Conservation (phyloP, 805 yeast species). For the Nakazawaea ishiwadae region DNA sequence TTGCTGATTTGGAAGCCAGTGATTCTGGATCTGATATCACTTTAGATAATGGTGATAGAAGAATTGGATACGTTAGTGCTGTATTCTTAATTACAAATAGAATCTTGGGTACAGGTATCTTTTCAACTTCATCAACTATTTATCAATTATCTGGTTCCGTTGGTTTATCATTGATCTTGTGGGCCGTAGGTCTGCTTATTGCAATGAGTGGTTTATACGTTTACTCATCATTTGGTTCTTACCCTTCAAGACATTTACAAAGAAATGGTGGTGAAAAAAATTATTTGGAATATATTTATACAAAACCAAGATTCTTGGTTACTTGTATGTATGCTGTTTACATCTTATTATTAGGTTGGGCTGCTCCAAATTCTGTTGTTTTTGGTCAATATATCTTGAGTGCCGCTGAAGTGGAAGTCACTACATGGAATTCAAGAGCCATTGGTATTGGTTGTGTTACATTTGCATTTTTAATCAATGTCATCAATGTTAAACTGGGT, state of each 20-base stretch:
- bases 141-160: slow-evolving; percentile 61
- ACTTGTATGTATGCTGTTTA: slow-evolving; percentile 66
- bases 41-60: slow-evolving; percentile 38
- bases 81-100: slow-evolving; percentile 54
- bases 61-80: slow-evolving; percentile 41
- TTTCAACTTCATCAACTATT: slow-evolving; percentile 62
- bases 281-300: slow-evolving; percentile 67
- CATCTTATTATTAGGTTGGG: slow-evolving; percentile 77
- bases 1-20: neutral
- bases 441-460: slow-evolving; percentile 73
- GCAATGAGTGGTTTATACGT: slow-evolving; percentile 61
- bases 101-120: slow-evolving; percentile 74
- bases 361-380: slow-evolving; percentile 77
- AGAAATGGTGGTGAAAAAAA: slow-evolving; percentile 86
- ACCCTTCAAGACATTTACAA: slow-evolving; percentile 43
- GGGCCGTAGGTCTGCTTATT: slow-evolving; percentile 72
- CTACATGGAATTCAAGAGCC: slow-evolving; percentile 74
- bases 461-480: slow-evolving; percentile 62
- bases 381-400: slow-evolving; percentile 73
- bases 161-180: slow-evolving; percentile 64
- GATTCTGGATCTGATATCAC: slow-evolving; percentile 5
- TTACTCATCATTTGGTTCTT: slow-evolving; percentile 75
- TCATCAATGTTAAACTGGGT: slow-evolving; percentile 59
- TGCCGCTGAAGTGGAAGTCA: slow-evolving; percentile 65
- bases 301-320: slow-evolving; percentile 63